Conservation (phyloP, 78 protist genomes). For the slime mould (Dictyostelium discoideum) region dicty_2.7 NC_007090.3:1571001-1571500, state of each 20-base stretch:
- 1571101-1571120: not conserved
- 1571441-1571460: slow-evolving; percentile 91
- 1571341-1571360: not conserved
- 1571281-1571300: not conserved
- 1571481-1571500: slow-evolving; percentile 92
- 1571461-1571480: slow-evolving; percentile 88
- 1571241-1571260: not conserved
- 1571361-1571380: not conserved
- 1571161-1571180: too few species aligned
- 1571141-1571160: too few species aligned
- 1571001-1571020: not conserved
- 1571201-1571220: not conserved
- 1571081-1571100: not conserved
- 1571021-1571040: not conserved
- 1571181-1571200: not conserved
- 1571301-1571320: not conserved
- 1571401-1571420: slow-evolving; percentile 87
- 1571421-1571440: slow-evolving; percentile 76
- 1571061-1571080: not conserved
- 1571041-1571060: too few species aligned
- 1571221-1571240: not conserved
- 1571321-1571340: not conserved
- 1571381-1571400: slow-evolving; percentile 59
- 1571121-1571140: not conserved
- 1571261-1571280: not conserved